Conservation (phyloP, 1,139 yeast species). For the Kluyveromyces sp. region DNA sequence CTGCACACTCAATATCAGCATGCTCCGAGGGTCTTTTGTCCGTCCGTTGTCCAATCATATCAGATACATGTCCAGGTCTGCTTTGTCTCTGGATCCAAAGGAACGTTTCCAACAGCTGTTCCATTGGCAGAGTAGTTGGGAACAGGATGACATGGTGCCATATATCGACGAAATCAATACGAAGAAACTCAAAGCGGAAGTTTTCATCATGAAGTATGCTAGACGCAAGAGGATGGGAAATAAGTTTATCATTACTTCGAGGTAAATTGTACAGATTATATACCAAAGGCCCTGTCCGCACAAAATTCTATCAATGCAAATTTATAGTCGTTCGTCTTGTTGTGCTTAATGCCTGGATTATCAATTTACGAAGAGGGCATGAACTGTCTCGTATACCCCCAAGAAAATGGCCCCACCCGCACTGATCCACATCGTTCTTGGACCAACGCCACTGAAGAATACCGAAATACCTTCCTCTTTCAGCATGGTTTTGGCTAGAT, state of each 20-base stretch:
- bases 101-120: conserved; percentile 58
- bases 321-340: not conserved
- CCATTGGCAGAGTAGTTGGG: conserved; percentile 59
- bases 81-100: conserved; percentile 46
- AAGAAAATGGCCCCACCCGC: conserved; percentile 97
- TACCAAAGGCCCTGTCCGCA: no score
- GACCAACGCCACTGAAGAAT: conserved; percentile 80
- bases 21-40: conserved; percentile 50
- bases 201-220: conserved; percentile 70
- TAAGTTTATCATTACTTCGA: conserved; percentile 32
- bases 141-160: conserved; percentile 62
- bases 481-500: conserved; percentile 43
- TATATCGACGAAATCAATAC: conserved; percentile 53
- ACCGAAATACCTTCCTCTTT: conserved; percentile 62
- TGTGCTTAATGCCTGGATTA: not conserved
- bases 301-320: not conserved
- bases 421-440: conserved; percentile 94
- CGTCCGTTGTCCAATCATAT: conserved; percentile 42
- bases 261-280: no score
- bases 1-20: conserved; percentile 46
- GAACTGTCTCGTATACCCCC: conserved; percentile 84
- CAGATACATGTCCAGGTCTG: conserved; percentile 43
- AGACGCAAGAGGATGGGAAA: conserved; percentile 54
- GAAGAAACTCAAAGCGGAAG: conserved; percentile 54
- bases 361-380: conserved; percentile 20